Evolutionary conservation across 192 early-diverging fungal genomes (phyloP), one percentile per base, ranked within the genome.

Genomic region (Backusella luteola): DNA sequence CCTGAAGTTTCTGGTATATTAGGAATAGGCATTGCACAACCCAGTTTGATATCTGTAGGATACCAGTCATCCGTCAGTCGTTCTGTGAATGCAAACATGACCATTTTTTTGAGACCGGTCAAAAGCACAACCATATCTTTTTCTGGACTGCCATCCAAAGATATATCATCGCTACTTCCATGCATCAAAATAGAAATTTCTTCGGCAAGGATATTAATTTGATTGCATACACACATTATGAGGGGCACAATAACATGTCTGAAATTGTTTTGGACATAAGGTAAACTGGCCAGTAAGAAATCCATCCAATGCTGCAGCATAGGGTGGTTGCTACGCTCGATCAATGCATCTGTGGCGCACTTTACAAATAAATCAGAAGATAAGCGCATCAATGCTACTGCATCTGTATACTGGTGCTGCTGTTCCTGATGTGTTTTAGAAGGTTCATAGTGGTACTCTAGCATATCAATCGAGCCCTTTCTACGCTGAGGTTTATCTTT

Each of bases 251-350:
- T 71, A 11, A 91, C 82, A n/a, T 80, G 76, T 6, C 87, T 79
- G 76, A 95, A 95, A 34, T 84, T 90, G 29, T 81, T 78, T 66
- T 89, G 84, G 14, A 94, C 69, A 41, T 86, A 87, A 0, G 89
- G 89, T 14, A 95, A 82, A 7, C 89, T 86, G 2, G 86, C 75
- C 42, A 90, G 76, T 75, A 94, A 80, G 73, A 94, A 93, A 77
- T 95, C 91, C 79, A 94, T 89, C 93, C 93, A 95, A 66, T 91
- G 84, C 34, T 91, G 90, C 15, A 95, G 74, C 29, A 93, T 81
- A 6, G 89, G 86, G n/a, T 92, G 87, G 74, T 95, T 95, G 0
- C 82, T 81, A 19, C 79, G 67, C 15, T 83, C 77, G 0, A 87
- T 84, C 23, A 95, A 78, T 2, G 93, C 90, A 70, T 90, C 84